Evolutionary conservation across 139 green algal species (phyloP).

Genomic region (Trebouxia sp.): DNA sequence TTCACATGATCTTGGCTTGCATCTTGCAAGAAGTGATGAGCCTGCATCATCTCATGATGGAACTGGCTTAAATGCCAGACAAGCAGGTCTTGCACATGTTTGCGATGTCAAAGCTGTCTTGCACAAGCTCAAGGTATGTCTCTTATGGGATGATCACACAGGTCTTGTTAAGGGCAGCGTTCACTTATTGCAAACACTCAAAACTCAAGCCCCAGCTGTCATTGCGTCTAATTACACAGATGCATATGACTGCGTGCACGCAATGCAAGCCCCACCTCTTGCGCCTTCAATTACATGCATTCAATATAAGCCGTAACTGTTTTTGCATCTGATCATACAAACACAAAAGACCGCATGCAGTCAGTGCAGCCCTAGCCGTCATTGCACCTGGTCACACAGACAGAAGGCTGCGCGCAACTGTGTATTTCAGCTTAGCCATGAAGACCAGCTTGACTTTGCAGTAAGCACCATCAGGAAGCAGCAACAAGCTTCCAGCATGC

Average conservation of each 20-base stretch:
- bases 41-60: not conserved
- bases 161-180: too few relatives aligned
- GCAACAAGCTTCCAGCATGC: constrained; percentile 53
- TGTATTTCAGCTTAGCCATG: not conserved
- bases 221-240: too few relatives aligned
- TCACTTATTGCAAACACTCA: too few relatives aligned
- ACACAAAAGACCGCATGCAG: not conserved
- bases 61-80: not conserved
- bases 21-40: not conserved
- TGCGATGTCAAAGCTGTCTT: too few relatives aligned
- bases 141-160: too few relatives aligned
- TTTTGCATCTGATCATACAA: not conserved
- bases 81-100: not conserved
- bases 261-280: too few relatives aligned
- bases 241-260: too few relatives aligned
- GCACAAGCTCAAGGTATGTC: too few relatives aligned
- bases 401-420: not conserved
- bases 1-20: not conserved
- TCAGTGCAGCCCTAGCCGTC: not conserved
- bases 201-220: too few relatives aligned
- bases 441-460: constrained; percentile 26
- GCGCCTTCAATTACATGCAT: not conserved
- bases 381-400: not conserved
- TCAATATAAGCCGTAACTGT: not conserved
- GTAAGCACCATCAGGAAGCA: constrained; percentile 40